phyloP scores from a whole-genome alignment of 352 stramenopile species.

The Phytophthora crassamura region DNA sequence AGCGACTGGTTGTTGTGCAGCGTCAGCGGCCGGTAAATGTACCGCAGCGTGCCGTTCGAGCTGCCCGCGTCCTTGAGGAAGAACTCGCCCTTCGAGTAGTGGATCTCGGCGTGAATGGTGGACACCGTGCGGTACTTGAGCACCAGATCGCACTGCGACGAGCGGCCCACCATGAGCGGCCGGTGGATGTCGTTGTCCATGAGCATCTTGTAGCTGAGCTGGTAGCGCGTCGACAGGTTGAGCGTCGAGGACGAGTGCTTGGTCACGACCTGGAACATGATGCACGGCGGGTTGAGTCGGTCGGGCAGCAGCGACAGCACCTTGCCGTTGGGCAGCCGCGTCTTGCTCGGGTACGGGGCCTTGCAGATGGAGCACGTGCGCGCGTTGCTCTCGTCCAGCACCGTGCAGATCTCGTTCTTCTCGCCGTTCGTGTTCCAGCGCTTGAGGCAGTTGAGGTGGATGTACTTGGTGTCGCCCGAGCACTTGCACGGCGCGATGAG shows the following conservation, averaged over 20 bases:
- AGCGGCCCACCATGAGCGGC: constrained; percentile 92
- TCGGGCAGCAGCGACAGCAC: constrained; percentile 81
- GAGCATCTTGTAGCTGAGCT: constrained; percentile 92
- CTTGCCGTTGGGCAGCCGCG: constrained; percentile 72
- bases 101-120: constrained; percentile 94
- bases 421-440: constrained; percentile 94
- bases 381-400: constrained; percentile 85
- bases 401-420: constrained; percentile 90
- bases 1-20: constrained; percentile 91
- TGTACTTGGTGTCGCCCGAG: constrained; percentile 95
- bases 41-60: constrained; percentile 94
- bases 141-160: constrained; percentile 94
- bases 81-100: constrained; percentile 95
- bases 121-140: constrained; percentile 96
- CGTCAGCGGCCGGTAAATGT: constrained; percentile 93
- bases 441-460: constrained; percentile 95
- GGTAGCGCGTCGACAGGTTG: constrained; percentile 86
- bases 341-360: constrained; percentile 84
- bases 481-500: constrained; percentile 96
- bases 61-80: constrained; percentile 94
- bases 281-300: constrained; percentile 74
- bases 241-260: constrained; percentile 88
- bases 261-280: constrained; percentile 91
- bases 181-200: constrained; percentile 93
- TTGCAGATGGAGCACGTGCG: constrained; percentile 90